Evolutionary conservation across 2,329 filamentous ascomycete species (phyloP), one percentile per base, ranked within the genome.

Genomic region (Cordyceps pruinosa): DNA sequence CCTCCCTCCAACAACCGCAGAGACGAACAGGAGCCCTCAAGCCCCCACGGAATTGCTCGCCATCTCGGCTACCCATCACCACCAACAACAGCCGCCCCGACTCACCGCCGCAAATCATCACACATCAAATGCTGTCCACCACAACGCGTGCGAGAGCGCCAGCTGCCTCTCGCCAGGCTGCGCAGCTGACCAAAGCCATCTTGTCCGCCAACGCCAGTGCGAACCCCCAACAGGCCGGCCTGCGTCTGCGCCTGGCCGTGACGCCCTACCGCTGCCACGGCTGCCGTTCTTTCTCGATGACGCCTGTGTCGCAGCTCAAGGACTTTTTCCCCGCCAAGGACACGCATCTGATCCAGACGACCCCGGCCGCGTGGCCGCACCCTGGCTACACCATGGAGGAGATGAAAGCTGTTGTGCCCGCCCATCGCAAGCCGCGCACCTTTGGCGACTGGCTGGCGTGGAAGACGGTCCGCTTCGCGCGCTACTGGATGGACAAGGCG

Each of bases 391-490:
- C 87, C 28, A 80, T 88, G 66, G 79, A 88, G 61, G 87, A 97
- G 69, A 94, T 97, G 88, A 76, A 81, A 25, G 72, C 72, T 21
- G 82, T 97, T 50, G 76, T 78, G 46, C 83, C 93, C 4, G 90
- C 87, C 23, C 93, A 97, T 68, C 87, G 93, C 25, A 71, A 86
- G 63, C 84, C 88, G 2, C 79, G 84, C 65, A 87, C 83, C 13
- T 78, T 83, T 67, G 88, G 90, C 5, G 94, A 99, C 69, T 85
- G 83, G 75, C 73, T 87, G 4, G 94, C 94, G 2, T 85, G 94
- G 68, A 80, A 82, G 58, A 83, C 90, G 61, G 87, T 97, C 49
- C 84, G 89, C 7, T 62, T 91, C 23, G 80, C 91, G 39, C 82
- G 93, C 50, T 93, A 83, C 79, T 84, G 84, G 10, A 90, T 95